A percentile compares a stretch with the other conserved stretches of the same genome.
These are phyloP conservation scores for Graphilbum fragrans DNA, from an alignment of 2,329 filamentous ascomycete species.

Conservation along the genomic window DNA sequence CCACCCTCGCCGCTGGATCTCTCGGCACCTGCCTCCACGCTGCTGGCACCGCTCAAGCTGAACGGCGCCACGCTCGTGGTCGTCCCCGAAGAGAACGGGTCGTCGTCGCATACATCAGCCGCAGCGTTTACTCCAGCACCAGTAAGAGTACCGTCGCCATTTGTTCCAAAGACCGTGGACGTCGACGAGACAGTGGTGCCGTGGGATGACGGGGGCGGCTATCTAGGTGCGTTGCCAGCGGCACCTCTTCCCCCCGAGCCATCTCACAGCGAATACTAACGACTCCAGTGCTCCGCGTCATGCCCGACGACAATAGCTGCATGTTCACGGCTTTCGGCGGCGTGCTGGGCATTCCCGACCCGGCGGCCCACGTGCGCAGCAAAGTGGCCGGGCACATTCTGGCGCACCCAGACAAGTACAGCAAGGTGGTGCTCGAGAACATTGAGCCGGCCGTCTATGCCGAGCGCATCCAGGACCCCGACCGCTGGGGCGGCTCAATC, in stretches of 20 bases:
- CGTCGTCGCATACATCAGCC: slow-evolving; percentile 1
- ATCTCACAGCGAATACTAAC: neutral
- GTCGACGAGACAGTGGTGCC: slow-evolving; percentile 31
- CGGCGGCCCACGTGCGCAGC: slow-evolving; percentile 50
- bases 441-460: slow-evolving; percentile 64
- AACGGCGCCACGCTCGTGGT: slow-evolving; percentile 39
- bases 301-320: slow-evolving; percentile 95
- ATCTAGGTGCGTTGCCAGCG: slow-evolving; percentile 27
- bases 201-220: slow-evolving; percentile 38
- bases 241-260: too few relatives aligned
- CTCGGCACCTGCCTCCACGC: slow-evolving; percentile 29
- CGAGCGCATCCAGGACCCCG: slow-evolving; percentile 63
- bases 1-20: slow-evolving; percentile 61
- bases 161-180: slow-evolving; percentile 21
- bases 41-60: slow-evolving; percentile 30
- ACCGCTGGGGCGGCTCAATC: slow-evolving; percentile 85
- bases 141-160: too few relatives aligned
- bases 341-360: slow-evolving; percentile 49
- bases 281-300: slow-evolving; percentile 63
- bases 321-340: slow-evolving; percentile 83
- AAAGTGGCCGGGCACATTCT: slow-evolving; percentile 73
- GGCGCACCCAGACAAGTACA: slow-evolving; percentile 59
- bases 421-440: slow-evolving; percentile 59
- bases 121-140: slow-evolving; percentile 3
- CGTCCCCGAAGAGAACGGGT: slow-evolving; percentile 21